Evolutionary conservation across 208 protist species (phyloP), one percentile per base, ranked within the genome.

Genomic region (Acanthamoeba triangularis): DNA sequence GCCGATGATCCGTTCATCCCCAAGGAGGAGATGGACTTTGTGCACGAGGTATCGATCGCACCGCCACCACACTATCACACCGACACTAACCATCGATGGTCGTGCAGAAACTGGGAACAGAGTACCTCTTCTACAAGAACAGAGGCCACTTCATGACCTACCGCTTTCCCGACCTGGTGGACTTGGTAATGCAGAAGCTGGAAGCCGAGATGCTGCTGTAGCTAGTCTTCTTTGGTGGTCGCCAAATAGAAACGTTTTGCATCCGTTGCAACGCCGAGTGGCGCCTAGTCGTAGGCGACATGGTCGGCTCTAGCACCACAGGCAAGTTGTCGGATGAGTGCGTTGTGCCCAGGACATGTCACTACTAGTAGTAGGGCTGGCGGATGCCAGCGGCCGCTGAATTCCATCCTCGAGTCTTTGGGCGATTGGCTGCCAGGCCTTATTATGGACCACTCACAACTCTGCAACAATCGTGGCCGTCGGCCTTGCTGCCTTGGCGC

Each of bases 61-160:
- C n/a, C 1, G 0, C 3, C 33, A 25, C 23, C 13, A 28, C 56
- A 61, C 23, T 8, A 67, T 7, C 52, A 30, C 16, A 67, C 25
- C 67, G 16, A 37, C 33, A 13, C n/a, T 1, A 4, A 78, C 35
- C 33, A 25, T 23, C 20, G 7, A 13, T 78, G 2, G 5, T 78
- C 33, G 69, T 78, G 69, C 35, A 85, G 76, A 85, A 85, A 61
- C 76, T 85, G 28, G 76, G 76, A 0, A 85, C 44, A 2, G 76
- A 85, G 47, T 85, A 85, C 47, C 76, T 35, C 76, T 33, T 59
- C 25, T 85, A 35, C 76, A 85, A 85, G 47, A 35, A 85, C 76
- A 85, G n/a, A 28, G 76, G 76, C 28, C 76, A 85, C 76, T 85
- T 85, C 47, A 49, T 49, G 47, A 49, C 44, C 18, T 59, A 13